Percentiles rank a stretch among this genome's conserved stretches.
phyloP scores from a whole-genome alignment of 768 basidiomycete genomes.

The Lenzites betulinus region DNA sequence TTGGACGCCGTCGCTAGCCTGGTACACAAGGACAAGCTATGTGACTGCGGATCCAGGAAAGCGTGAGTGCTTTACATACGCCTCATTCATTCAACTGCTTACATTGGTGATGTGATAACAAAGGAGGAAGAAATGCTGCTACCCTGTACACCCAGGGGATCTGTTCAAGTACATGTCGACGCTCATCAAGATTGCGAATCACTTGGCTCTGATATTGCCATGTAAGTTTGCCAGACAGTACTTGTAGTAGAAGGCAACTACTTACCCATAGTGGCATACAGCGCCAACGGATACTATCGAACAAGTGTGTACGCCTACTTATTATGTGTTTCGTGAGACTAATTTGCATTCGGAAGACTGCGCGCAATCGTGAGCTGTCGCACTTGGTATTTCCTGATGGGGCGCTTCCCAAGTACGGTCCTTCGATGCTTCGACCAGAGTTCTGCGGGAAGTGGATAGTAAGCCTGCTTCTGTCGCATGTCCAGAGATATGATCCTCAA shows the following conservation, averaged over 20 bases:
- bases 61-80: constrained; percentile 39
- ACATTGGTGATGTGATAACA: constrained; percentile 30
- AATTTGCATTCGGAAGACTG: constrained; percentile 32
- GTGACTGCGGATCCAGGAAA: constrained; percentile 66
- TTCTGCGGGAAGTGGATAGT: constrained; percentile 86
- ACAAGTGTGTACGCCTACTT: constrained; percentile 47
- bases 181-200: constrained; percentile 88
- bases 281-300: constrained; percentile 69
- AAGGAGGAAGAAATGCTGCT: constrained; percentile 62
- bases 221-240: constrained; percentile 42
- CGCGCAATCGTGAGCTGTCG: constrained; percentile 62
- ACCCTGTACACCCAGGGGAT: constrained; percentile 45
- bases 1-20: constrained; percentile 70
- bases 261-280: constrained; percentile 30
- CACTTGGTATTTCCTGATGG: constrained; percentile 65
- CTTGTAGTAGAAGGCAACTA: not conserved
- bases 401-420: constrained; percentile 57
- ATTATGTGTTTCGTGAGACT: not conserved
- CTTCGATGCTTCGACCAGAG: constrained; percentile 60
- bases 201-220: constrained; percentile 83
- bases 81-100: not conserved
- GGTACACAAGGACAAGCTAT: constrained; percentile 67
- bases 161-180: constrained; percentile 79
- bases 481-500: not conserved
- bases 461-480: not conserved